Evolutionary conservation across 2,329 filamentous ascomycete species (phyloP), one percentile per base, ranked within the genome.

Genomic region (Geosmithia flava): DNA sequence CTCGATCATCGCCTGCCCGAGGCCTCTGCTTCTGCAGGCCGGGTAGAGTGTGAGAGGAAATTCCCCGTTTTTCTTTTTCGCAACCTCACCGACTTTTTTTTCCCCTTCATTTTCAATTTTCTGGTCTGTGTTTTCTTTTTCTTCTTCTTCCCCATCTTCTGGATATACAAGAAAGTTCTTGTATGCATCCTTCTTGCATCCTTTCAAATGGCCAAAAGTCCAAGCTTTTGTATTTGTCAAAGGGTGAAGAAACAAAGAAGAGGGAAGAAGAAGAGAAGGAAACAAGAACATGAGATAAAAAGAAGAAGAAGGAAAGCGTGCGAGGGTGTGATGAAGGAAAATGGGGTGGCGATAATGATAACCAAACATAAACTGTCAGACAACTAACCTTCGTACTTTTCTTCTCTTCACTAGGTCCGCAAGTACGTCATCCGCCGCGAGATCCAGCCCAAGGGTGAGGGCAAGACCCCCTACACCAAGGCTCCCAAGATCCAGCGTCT

Each of bases 361-460:
- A 27, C 33, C 19, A 27, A 4, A 47, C 17, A 44, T 16, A 45
- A 48, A 37, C 27, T 19, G 43, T 20, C 39, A 39, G 50, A 59
- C 58, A 55, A 63, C 66, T 69, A 70, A 69, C 66, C 58, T 56
- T 50, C 49, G 56, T 52, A 49, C 53, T 59, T 57, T 45, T 55
- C 58, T 62, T 62, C 59, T 57, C 37, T 55, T 59, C 62, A 62
- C 62, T 77, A 91, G 86, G 86, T 93, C 75, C 91, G 93, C 80
- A 96, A 97, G 80, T 98, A 95, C 78, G 93, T 98, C 74, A 97
- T 98, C 68, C 93, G 93, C 71, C 93, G 93, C 72, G 93, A 97
- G 74, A 83, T 98, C 66, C 83, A 89, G 78, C 87, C 88, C 69
- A 95, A 95, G 85, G 86, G 84, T 68, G 93, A 97, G 81, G 91